Evolutionary conservation across 2,329 filamentous ascomycete species (phyloP), one percentile per base, ranked within the genome.

Genomic region (Madurella fahalii): DNA sequence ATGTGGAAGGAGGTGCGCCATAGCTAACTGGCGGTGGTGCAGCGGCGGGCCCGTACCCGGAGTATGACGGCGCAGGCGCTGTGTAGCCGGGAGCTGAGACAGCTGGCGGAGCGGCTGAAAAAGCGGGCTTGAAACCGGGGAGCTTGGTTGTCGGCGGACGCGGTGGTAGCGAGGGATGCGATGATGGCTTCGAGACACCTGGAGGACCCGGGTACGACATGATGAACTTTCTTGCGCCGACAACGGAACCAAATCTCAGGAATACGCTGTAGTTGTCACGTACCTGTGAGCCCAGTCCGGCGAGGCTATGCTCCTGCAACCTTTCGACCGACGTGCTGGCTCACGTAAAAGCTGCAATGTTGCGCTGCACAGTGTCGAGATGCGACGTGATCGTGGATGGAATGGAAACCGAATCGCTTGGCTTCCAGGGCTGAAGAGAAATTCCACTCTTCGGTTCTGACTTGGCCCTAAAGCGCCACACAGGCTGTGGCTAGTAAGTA

Each of bases 161-260:
- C 59, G 89, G 84, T 61, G 90, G 90, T 40, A 95, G 86, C 63
- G 87, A 89, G 43, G 82, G 80, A 65, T 82, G 75, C 34, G 72
- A 65, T 63, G 71, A 61, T 56, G 70, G 62, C 69, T 68, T 67
- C 71, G 77, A 70, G 71, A 82, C 75, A 83, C 88, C 88, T 90
- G 89, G 87, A 87, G 87, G 87, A 69, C 86, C 86, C 74, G 88
- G 86, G 81, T 90, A 90, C 74, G 88, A 86, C 89, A 93, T 93
- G 81, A 84, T 85, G 81, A 84, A 84, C 74, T 73, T 69, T 47
- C 44, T 41, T 69, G 67, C 64, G 68, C 64, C 65, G 50, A 58
- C 9, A 52, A 52, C 45, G 30, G 12, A 25, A 39, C 31, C n/a
- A 32, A 25, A 32, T 59, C 39, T 50, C 47, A 45, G 49, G 13